Base-by-base conservation (phyloP, 441 rosid species). In the Brassica balearica region DNA sequence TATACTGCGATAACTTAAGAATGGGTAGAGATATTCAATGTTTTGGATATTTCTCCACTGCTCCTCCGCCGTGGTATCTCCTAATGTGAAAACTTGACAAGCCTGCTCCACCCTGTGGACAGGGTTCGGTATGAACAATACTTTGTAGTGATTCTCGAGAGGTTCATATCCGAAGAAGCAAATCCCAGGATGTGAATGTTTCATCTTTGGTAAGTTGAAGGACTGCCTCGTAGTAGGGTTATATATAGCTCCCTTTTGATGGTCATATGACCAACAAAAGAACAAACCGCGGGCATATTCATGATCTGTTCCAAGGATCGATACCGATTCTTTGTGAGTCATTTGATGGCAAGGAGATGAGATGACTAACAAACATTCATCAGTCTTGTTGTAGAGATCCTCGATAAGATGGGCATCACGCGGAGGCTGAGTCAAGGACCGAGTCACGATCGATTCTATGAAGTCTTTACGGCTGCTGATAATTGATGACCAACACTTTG, bases 41-140 rank as follows among this genome's bases (percentile, higher is more conserved):
- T 48, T 10, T 71, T 58, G 53, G 65, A 71, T 58, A 14, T 14
- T 58, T 8, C 34, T 71, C 74, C 65, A 71, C 15, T 51, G 43
- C 38, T 34, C 38, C 65, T 55, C 56, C 4, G 6, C 8, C 22
- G 2, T 68, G 43, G 72, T 43, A 55, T 56, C 65, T 58, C 55
- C 74, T 23, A 71, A 20, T 71, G 74, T 71, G 7, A 58, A 71
- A 58, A 58, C 55, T 34, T 63, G 68, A 63, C 46, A 63, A 63
- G 20, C 22, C 22, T 63, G 12, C 68, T 63, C 22, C 22, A 8
- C 11, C 32, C 11, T 55, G 22, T 43, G 51, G 51, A 43, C 51
- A 3, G 1, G 20, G 6, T 29, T 8, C 20, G 53, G 17, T 56
- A 56, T 1, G 6, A 19, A 70, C 64, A 70, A 34, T 55, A 32